Conservation (phyloP, 2,329 filamentous ascomycete genomes). For the Calonectria crousiana region DNA sequence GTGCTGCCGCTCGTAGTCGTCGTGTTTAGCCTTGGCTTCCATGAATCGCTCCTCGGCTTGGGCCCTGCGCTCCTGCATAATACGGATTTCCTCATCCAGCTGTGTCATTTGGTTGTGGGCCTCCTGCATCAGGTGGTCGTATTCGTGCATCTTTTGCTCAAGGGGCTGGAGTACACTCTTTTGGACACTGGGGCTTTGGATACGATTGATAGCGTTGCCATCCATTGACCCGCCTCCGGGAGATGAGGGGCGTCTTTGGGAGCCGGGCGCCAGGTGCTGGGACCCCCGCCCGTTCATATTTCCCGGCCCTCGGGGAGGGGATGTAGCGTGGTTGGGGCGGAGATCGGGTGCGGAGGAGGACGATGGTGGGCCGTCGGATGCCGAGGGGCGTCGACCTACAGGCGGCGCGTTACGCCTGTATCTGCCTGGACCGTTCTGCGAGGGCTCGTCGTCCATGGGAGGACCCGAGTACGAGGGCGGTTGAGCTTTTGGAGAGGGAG, state of each 20-base stretch:
- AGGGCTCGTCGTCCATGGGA: slow-evolving; percentile 32
- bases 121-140: slow-evolving; percentile 55
- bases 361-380: slow-evolving; percentile 28
- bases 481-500: slow-evolving; percentile 28
- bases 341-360: slow-evolving; percentile 15
- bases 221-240: slow-evolving; percentile 32
- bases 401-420: slow-evolving; percentile 39
- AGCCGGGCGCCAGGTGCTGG: slow-evolving; percentile 22
- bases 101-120: slow-evolving; percentile 56
- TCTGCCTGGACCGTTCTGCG: slow-evolving; percentile 31
- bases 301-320: slow-evolving; percentile 27
- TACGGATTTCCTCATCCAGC: slow-evolving; percentile 58
- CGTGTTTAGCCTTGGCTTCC: slow-evolving; percentile 25
- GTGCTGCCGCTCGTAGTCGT: slow-evolving; percentile 28
- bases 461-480: slow-evolving; percentile 36
- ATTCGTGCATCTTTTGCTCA: slow-evolving; percentile 59
- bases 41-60: slow-evolving; percentile 27
- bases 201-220: slow-evolving; percentile 51
- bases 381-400: slow-evolving; percentile 35
- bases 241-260: slow-evolving; percentile 33
- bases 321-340: slow-evolving; percentile 26
- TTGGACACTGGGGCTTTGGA: slow-evolving; percentile 58
- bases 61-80: slow-evolving; percentile 29
- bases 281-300: slow-evolving; percentile 8
- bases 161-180: slow-evolving; percentile 59